These are phyloP conservation scores for Cicer chorassanicum DNA, from an alignment of 306 rosid species.

Conservation along the genomic window DNA sequence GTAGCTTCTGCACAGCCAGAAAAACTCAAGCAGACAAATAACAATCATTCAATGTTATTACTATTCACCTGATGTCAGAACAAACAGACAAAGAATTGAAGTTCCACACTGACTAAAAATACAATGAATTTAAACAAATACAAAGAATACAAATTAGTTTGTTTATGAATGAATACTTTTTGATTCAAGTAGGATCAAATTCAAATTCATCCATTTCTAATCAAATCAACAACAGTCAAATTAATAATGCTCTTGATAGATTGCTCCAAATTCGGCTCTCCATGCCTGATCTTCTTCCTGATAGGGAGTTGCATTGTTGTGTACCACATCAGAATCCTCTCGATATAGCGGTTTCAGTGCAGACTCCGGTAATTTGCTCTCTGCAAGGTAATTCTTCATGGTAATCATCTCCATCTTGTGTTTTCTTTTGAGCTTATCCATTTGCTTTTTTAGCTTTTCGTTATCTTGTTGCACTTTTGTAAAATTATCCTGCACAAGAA, in stretches of 20 bases:
- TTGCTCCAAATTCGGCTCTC: constrained; percentile 98
- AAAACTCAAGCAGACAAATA: neutral
- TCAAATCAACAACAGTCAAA: constrained; percentile 6
- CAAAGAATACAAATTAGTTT: constrained; percentile 33
- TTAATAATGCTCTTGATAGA: constrained; percentile 85
- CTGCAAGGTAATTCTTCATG: constrained; percentile 90
- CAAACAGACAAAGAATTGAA: constrained; percentile 22
- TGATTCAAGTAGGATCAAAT: constrained; percentile 57
- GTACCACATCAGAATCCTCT: constrained; percentile 62
- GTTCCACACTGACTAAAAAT: constrained; percentile 29
- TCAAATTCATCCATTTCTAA: constrained; percentile 7
- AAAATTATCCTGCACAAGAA: constrained; percentile 66
- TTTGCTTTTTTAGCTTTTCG: constrained; percentile 77
- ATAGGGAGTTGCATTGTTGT: constrained; percentile 45
- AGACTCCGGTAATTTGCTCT: constrained; percentile 85
- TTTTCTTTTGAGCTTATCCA: constrained; percentile 84
- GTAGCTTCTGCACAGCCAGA: constrained; percentile 1
- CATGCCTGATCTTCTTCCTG: constrained; percentile 83
- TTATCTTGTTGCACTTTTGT: constrained; percentile 67
- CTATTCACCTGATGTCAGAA: neutral
- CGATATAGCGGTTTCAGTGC: constrained; percentile 70
- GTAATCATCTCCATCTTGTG: constrained; percentile 96
- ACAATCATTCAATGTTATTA: constrained; percentile 20
- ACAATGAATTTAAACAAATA: constrained; percentile 24
- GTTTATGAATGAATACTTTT: constrained; percentile 27